Base-by-base conservation (phyloP, 2,329 filamentous ascomycete genomes). In the Ascochyta viciae-villosae region DNA sequence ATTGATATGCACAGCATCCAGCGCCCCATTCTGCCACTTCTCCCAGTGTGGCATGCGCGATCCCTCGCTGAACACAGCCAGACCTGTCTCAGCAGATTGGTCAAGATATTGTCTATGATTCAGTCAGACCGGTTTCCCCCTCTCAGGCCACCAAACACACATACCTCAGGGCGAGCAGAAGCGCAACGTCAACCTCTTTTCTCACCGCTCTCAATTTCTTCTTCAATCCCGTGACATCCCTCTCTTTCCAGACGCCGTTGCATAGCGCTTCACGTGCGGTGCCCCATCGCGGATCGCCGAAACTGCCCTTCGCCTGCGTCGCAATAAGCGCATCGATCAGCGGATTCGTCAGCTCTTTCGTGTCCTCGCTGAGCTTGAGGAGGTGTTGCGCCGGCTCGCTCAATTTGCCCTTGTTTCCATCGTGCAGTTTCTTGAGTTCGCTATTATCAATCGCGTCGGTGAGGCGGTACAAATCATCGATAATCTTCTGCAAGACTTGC, bases 161-260 rank as follows among this genome's bases (percentile, higher is more conserved):
- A 10, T 52, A 66, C 63, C 62, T 59, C 49, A 73, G 57, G n/a
- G 67, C 65, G 22, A 69, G 44, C 27, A 72, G 34, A 15, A 73
- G 57, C 24, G 62, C 55, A 24, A 61, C 62, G 31, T 73, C 67
- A 12, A 70, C 58, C n/a, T 73, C 67, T 33, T 56, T 57, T 23
- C 66, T 57, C 2, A 72, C 41, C 6, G 58, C 41, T 7, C 62
- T 45, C 16, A 70, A 45, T 46, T 63, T 68, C 61, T 71, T 71
- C 58, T 70, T 68, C 19, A 63, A 44, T 7, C 46, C 58, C 6
- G 62, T 66, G 43, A 72, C 55, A n/a, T 71, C 63, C 45, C 67
- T 65, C 54, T 72, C 65, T 44, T 69, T 71, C 67, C 65, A 65
- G 53, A 47, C 78, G 1, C 55, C 59, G 73, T 24, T 78, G 78